phyloP scores from a whole-genome alignment of 2,329 filamentous ascomycete species.

The Stromatinia cepivora region DNA sequence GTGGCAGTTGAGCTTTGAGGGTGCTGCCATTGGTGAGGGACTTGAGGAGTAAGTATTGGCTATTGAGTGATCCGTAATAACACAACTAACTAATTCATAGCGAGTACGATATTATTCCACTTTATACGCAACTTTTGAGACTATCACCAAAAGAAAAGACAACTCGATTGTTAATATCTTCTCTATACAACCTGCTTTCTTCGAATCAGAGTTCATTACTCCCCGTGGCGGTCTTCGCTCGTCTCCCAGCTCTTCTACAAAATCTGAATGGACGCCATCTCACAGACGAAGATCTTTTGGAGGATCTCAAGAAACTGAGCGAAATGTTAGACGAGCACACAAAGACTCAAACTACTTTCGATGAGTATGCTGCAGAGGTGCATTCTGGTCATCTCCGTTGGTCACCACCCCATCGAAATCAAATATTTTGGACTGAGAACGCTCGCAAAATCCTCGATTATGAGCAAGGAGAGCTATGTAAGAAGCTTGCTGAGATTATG shows the following conservation, averaged over 20 bases:
- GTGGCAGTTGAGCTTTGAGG: conserved; percentile 97
- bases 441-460: conserved; percentile 68
- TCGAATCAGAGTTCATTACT: conserved; percentile 71
- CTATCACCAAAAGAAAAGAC: conserved; percentile 98
- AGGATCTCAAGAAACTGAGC: conserved; percentile 61
- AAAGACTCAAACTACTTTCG: conserved; percentile 57
- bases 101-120: conserved; percentile 86
- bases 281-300: conserved; percentile 62
- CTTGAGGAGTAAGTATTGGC: conserved; percentile 73
- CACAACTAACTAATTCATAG: conserved; percentile 50
- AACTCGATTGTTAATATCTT: conserved; percentile 85
- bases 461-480: conserved; percentile 62
- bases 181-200: conserved; percentile 79
- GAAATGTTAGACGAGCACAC: conserved; percentile 67
- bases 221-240: conserved; percentile 81
- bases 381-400: conserved; percentile 69
- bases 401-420: conserved; percentile 72
- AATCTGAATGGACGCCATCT: conserved; percentile 63
- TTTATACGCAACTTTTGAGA: conserved; percentile 90
- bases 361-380: conserved; percentile 62
- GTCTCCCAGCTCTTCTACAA: conserved; percentile 68
- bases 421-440: conserved; percentile 72
- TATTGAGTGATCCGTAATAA: not conserved
- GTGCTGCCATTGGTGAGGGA: conserved; percentile 68
- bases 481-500: conserved; percentile 67